phyloP scores from a whole-genome alignment of 1,139 yeast species.

The Candida sanyaensis region DNA sequence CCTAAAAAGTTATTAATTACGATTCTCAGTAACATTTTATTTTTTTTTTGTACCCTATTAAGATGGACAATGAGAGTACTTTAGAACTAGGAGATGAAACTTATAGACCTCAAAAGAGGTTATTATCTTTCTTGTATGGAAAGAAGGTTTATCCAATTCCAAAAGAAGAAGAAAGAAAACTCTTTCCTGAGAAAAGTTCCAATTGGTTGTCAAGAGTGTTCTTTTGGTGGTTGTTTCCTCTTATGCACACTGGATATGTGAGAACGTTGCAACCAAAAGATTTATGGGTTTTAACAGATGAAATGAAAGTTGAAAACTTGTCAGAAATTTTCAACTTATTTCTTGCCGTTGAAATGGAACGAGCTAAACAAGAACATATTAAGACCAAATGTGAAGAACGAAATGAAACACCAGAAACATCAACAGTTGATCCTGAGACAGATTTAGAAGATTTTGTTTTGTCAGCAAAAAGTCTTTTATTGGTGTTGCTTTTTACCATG shows the following conservation, averaged over 20 bases:
- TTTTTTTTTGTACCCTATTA: too few relatives aligned
- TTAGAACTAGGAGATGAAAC: too few relatives aligned
- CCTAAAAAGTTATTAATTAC: too few relatives aligned
- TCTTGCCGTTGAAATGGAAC: conserved; percentile 22
- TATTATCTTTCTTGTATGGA: conserved; percentile 30
- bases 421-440: conserved; percentile 20
- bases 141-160: conserved; percentile 42
- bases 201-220: conserved; percentile 40
- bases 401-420: conserved; percentile 24
- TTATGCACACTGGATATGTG: conserved; percentile 51
- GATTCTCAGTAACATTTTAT: too few relatives aligned
- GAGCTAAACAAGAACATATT: conserved; percentile 22
- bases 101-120: conserved; percentile 37
- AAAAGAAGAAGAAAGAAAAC: conserved; percentile 37
- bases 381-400: conserved; percentile 21
- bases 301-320: conserved; percentile 38
- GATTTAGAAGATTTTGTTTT: conserved; percentile 26
- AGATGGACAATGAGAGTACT: too few relatives aligned
- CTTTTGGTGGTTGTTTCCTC: conserved; percentile 54
- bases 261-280: conserved; percentile 51
- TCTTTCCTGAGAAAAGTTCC: conserved; percentile 32
- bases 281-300: conserved; percentile 40
- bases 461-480: too few relatives aligned
- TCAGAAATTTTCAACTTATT: conserved; percentile 28
- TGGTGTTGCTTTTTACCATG: too few relatives aligned